phyloP scores from a whole-genome alignment of 345 rosid species.

The Rhodamnia rubescens region DNA sequence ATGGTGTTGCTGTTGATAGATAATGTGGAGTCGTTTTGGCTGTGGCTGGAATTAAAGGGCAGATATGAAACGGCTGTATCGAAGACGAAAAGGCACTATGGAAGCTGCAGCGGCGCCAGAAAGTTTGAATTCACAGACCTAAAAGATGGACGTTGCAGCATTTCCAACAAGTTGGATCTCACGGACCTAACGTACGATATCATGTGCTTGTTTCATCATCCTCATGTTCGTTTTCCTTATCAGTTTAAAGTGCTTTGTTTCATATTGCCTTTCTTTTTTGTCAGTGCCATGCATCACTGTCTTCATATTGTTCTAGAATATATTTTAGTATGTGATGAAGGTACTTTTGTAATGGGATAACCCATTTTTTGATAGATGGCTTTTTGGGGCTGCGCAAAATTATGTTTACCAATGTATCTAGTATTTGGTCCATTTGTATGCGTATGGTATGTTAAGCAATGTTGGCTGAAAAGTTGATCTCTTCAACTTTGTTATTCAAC shows the following conservation, averaged over 20 bases:
- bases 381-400: background rate
- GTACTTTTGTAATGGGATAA: background rate
- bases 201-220: background rate
- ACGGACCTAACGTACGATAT: constrained; percentile 68
- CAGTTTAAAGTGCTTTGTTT: background rate
- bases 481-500: background rate
- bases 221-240: background rate
- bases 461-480: background rate
- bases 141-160: constrained; percentile 18
- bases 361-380: background rate
- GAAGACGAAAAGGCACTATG: background rate
- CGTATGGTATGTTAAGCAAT: background rate
- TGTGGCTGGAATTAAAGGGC: constrained; percentile 20
- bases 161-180: constrained; percentile 38
- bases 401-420: background rate
- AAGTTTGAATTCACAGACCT: constrained; percentile 8
- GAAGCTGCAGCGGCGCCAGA: background rate
- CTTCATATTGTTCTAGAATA: background rate
- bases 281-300: background rate
- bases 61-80: constrained; percentile 9
- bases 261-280: background rate
- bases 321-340: background rate
- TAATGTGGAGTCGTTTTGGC: constrained; percentile 17
- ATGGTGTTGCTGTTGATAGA: constrained; percentile 17
- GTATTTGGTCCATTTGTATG: background rate